Base-by-base conservation (phyloP, 495 filamentous ascomycete genomes). In the Monascus purpureus region DNA sequence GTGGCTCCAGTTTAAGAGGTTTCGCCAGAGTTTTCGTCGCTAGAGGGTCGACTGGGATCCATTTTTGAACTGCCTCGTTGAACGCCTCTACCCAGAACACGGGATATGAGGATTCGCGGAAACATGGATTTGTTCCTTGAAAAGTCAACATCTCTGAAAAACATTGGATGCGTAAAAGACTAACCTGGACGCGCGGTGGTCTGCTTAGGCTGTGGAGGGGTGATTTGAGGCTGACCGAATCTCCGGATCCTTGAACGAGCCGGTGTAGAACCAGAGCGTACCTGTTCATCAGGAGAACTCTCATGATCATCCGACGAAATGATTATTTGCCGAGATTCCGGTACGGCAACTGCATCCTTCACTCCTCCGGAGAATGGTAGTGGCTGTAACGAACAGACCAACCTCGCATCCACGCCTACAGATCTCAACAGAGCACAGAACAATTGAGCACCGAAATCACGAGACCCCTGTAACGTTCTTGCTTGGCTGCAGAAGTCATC, bases 1-100 rank as follows among this genome's bases (percentile, higher is more conserved):
- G 82, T 0, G 90, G 90, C 43, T 95, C 88, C 20, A 95, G 64
- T 41, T 70, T 75, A 2, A 65, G 65, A 1, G 83, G 72, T 41
- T 80, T 86, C 42, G 70, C 77, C 17, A 86, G 67, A 0, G 82
- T 77, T 24, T 63, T 59, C 2, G 83, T 93, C 18, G 86, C 82
- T 2, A 95, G 47, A 0, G 88, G 80, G 45, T 97, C 92, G 15
- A 90, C 69, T 1, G 84, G 69, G 30, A 93, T 68, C 87, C 87
- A 96, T 65, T 85, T 93, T 47, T 94, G 80, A 18, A 78, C 63
- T 9, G 76, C 80, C 35, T 72, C 61, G 44, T 93, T 82, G 44
- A 92, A 83, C 2, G 81, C 77, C 55, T 97, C 90, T 1, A 94
- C 76, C 90, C 90, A 97, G 49, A 81, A 95, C 4, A 96, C 59